These are phyloP conservation scores for Globisporangium takayamanum DNA, from an alignment of 352 stramenopile species.

Conservation along the genomic window DNA sequence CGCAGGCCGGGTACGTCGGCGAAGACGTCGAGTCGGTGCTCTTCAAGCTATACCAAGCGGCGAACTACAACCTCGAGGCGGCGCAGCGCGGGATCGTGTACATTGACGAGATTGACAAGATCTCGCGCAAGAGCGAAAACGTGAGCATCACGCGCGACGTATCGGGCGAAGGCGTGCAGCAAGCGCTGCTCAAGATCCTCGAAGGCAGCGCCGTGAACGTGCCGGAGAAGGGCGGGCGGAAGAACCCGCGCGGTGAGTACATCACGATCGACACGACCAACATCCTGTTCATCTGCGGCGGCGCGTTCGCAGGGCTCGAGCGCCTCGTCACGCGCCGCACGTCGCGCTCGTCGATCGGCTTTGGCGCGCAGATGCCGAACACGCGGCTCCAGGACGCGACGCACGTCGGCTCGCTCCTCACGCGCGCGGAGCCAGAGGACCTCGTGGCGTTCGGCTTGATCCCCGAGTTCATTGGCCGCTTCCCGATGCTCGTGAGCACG, in stretches of 20 bases:
- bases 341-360: conserved; percentile 94
- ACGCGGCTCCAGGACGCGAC: conserved; percentile 64
- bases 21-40: conserved; percentile 98
- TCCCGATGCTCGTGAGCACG: conserved; percentile 95
- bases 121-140: conserved; percentile 86
- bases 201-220: conserved; percentile 97
- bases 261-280: conserved; percentile 98
- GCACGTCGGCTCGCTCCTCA: conserved; percentile 89
- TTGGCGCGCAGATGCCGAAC: conserved; percentile 92
- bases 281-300: conserved; percentile 98
- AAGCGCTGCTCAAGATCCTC: conserved; percentile 98
- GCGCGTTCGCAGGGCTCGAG: conserved; percentile 95
- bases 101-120: conserved; percentile 99
- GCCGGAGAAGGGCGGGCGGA: conserved; percentile 94
- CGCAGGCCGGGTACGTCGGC: conserved; percentile 97
- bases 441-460: conserved; percentile 97
- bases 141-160: conserved; percentile 96
- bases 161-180: conserved; percentile 97
- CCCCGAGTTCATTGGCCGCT: conserved; percentile 97
- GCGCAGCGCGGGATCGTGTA: conserved; percentile 97
- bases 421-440: conserved; percentile 93
- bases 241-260: conserved; percentile 95
- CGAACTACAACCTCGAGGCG: conserved; percentile 93
- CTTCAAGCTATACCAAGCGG: conserved; percentile 96
- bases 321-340: conserved; percentile 92